phyloP scores from a whole-genome alignment of 73 alveolate genomes.

The Paramecium primaurelia region DNA sequence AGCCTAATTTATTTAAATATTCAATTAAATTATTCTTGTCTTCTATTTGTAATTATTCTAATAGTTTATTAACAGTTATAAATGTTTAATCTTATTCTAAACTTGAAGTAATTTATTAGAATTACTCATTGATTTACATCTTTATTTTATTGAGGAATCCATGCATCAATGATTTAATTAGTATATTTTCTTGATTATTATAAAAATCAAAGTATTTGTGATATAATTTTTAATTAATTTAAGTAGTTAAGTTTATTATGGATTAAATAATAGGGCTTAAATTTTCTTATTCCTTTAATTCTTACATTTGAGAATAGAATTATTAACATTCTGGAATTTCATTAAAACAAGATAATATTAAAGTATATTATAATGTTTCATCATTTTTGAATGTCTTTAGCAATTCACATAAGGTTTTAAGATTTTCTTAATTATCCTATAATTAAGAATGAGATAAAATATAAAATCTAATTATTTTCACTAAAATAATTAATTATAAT shows the following conservation, averaged over 20 bases:
- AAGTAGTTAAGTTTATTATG: background rate
- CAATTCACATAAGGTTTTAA: background rate
- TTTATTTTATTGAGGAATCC: background rate
- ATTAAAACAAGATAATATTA: background rate
- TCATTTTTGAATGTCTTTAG: background rate
- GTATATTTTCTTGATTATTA: background rate
- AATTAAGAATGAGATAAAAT: constrained; percentile 35
- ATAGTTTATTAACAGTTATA: background rate
- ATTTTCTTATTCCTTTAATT: background rate
- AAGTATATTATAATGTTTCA: background rate
- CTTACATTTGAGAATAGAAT: background rate
- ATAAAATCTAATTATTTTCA: background rate
- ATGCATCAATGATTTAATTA: background rate
- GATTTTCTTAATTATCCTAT: background rate
- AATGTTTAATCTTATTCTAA: background rate
- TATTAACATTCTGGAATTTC: background rate
- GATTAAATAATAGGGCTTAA: background rate
- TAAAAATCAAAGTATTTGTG: background rate
- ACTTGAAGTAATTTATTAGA: background rate
- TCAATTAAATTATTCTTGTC: background rate
- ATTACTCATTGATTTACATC: background rate
- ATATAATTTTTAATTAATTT: background rate
- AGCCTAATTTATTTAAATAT: background rate
- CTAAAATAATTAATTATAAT: background rate
- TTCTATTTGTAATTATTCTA: background rate